Evolutionary conservation across 345 rosid species (phyloP), one percentile per base, ranked within the genome.

Genomic region (Viola odorata): DNA sequence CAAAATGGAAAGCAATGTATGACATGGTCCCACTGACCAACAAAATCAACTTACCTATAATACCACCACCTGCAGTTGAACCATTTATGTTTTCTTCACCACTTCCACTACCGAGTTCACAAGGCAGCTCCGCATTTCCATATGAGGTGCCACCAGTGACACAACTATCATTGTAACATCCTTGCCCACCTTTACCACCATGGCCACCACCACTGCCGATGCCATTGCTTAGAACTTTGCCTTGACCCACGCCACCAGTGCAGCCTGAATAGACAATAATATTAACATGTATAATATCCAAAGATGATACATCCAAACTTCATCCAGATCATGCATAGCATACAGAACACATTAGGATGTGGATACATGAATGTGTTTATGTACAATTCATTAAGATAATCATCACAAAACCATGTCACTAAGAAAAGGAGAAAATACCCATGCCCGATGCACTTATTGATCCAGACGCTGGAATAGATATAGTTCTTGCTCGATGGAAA

Each of bases 71-170:
- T 39, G 96, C 67, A 72, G 96, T 81, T 41, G 85, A 80, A 71
- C 75, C 76, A 71, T 69, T 66, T 3, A 75, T 74, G 67, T 77
- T 82, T 69, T 80, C 85, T 50, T 81, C 80, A 59, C 99, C 99
- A 79, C 99, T 95, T 80, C 99, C 99, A 80, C 99, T 95, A 69
- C 99, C 99, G 80, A 85, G 98, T 77, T 91, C 98, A 73, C 99
- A 95, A 52, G 99, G 99, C 73, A 91, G 76, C 68, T 83, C 78
- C 53, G 76, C 79, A 79, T 82, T 77, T 66, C 99, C 99, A 80
- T 95, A 95, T 12, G 94, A 78, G 63, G 74, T 70, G 57, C 98
- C 99, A 69, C 99, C 99, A 12, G 70, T 84, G 56, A 82, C 64
- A 41, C 83, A 88, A 57, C 61, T 78, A 73, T 41, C 72, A 62